These are phyloP conservation scores for Geotrichum carabidarum DNA, from an alignment of 1,139 yeast species.

Conservation along the genomic window DNA sequence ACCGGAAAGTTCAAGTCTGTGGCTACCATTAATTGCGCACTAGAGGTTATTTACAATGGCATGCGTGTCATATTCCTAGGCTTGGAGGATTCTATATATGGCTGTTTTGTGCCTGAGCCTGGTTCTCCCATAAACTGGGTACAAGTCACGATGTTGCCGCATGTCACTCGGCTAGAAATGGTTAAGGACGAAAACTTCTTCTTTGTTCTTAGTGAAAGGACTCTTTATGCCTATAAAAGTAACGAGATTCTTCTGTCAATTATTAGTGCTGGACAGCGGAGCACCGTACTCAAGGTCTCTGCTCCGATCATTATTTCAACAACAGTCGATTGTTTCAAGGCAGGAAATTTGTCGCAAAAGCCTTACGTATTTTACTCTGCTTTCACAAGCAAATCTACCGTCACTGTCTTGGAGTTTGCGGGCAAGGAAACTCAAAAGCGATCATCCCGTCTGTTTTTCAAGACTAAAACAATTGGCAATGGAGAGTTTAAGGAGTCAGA, in stretches of 20 bases:
- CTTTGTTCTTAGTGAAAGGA: constrained; percentile 3
- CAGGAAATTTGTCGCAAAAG: constrained; percentile 10
- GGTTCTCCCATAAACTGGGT: constrained; percentile 12
- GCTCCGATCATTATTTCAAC: constrained; percentile 8
- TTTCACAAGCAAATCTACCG: constrained; percentile 9
- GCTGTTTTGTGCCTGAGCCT: constrained; percentile 3
- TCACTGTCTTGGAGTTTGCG: constrained; percentile 8
- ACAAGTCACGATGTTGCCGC: not conserved
- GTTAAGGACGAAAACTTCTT: constrained; percentile 8
- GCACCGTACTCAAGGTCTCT: constrained; percentile 6
- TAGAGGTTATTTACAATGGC: constrained; percentile 7
- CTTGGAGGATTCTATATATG: constrained; percentile 9
- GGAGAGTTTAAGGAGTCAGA: constrained; percentile 8
- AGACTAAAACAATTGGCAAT: constrained; percentile 1
- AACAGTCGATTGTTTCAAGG: constrained; percentile 17
- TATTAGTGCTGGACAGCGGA: constrained; percentile 2
- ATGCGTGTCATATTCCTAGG: constrained; percentile 15
- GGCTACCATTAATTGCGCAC: constrained; percentile 9
- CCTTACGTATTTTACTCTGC: constrained; percentile 14
- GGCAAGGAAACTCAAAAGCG: constrained; percentile 1
- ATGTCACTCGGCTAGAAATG: constrained; percentile 15
- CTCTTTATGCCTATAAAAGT: constrained; percentile 8
- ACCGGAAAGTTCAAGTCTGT: not conserved
- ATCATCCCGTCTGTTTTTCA: constrained; percentile 2
- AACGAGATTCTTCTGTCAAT: constrained; percentile 9